Evolutionary conservation across 345 rosid genomes (phyloP).

Genomic region (Salix caprea): DNA sequence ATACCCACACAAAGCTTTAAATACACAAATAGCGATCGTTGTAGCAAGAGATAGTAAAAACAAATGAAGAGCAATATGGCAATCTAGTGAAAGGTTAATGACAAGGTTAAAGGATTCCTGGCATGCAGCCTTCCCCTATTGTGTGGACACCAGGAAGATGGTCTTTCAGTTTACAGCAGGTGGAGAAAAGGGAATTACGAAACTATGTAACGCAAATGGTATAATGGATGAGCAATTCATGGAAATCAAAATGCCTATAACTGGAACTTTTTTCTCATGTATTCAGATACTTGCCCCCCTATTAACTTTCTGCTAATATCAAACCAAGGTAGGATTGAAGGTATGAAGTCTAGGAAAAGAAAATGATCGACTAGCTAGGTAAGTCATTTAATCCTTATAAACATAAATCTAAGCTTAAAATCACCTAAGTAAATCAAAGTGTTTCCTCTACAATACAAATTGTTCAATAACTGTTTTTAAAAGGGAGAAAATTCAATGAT

Average conservation of each 20-base stretch:
- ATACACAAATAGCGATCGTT: slow-evolving; percentile 13
- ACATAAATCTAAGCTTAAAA: no score
- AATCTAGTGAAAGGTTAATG: slow-evolving; percentile 13
- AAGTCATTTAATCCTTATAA: no score
- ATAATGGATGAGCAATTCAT: neutral
- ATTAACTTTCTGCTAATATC: no score
- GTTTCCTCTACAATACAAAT: no score
- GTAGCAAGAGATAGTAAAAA: slow-evolving; percentile 3
- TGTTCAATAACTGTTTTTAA: no score
- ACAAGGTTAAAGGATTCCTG: slow-evolving; percentile 4
- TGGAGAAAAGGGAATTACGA: neutral
- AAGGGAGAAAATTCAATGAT: no score
- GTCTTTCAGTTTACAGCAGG: slow-evolving; percentile 1
- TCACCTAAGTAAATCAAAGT: no score
- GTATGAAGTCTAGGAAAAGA: no score
- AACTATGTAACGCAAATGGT: neutral
- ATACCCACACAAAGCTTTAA: slow-evolving; percentile 23
- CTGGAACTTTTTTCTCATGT: no score
- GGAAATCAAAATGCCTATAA: neutral
- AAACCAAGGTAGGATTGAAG: no score
- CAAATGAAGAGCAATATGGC: slow-evolving; percentile 3
- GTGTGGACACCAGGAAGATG: neutral
- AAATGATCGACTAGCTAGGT: no score
- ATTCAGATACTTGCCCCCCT: no score
- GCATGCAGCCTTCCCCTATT: slow-evolving; percentile 4